Percentiles rank a stretch among this genome's conserved stretches.
These are phyloP conservation scores for Saccharomycopsis selenospora DNA, from an alignment of 805 yeast genomes.

Conservation along the genomic window DNA sequence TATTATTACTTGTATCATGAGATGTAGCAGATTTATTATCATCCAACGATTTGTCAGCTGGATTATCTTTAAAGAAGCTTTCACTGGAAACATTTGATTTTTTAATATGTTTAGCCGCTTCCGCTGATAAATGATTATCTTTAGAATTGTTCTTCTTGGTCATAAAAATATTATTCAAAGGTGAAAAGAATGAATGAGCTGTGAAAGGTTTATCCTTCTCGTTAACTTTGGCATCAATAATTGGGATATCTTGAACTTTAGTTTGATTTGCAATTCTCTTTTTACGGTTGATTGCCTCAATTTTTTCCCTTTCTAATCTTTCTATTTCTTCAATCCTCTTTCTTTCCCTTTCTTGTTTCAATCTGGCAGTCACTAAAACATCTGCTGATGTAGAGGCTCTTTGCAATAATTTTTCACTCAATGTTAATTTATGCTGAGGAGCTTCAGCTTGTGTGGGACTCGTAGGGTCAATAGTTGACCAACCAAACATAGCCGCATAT, in stretches of 20 bases:
- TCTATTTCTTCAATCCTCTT: slow-evolving; percentile 3
- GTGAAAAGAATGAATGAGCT: slow-evolving; percentile 11
- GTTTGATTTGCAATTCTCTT: background rate
- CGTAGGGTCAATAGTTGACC: slow-evolving; percentile 13
- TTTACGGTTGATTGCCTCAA: background rate
- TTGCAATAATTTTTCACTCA: slow-evolving; percentile 12
- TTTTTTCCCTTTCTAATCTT: background rate
- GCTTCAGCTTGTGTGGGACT: background rate
- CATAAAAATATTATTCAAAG: slow-evolving; percentile 12
- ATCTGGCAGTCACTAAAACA: slow-evolving; percentile 5
- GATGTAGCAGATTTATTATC: background rate
- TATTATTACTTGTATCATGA: background rate
- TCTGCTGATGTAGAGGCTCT: slow-evolving; percentile 14
- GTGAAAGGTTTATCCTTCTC: background rate
- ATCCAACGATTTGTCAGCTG: background rate
- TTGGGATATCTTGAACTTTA: background rate
- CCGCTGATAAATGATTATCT: slow-evolving; percentile 4
- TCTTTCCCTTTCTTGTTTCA: slow-evolving; percentile 6
- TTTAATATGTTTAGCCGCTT: slow-evolving; percentile 10
- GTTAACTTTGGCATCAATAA: background rate
- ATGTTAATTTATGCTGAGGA: background rate
- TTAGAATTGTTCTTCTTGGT: background rate
- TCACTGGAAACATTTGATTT: slow-evolving; percentile 12
- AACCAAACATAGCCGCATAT: slow-evolving; percentile 20
- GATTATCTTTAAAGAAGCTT: slow-evolving; percentile 8